Evolutionary conservation across 495 filamentous ascomycete genomes (phyloP).

Genomic region (Aspergillus campestris): DNA sequence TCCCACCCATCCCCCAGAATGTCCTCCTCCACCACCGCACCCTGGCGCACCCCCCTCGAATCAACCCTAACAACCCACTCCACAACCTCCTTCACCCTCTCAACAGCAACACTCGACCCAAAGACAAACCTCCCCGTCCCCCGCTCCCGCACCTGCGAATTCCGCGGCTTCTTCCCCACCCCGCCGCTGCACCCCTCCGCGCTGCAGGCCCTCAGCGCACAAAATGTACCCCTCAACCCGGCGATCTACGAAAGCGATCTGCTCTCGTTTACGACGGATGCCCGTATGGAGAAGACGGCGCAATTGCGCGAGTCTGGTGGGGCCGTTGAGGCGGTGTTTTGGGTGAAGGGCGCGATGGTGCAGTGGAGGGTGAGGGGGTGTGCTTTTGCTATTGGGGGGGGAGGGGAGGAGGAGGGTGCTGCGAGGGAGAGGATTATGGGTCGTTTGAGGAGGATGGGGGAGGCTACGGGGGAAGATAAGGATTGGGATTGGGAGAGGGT

Average conservation of each 20-base stretch:
- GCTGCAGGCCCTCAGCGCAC: slow-evolving; percentile 57
- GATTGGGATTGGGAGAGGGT: slow-evolving; percentile 66
- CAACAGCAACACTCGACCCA: slow-evolving; percentile 48
- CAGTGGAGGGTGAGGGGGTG: slow-evolving; percentile 81
- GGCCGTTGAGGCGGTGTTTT: slow-evolving; percentile 75
- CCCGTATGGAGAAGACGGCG: slow-evolving; percentile 70
- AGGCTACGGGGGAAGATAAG: slow-evolving; percentile 11
- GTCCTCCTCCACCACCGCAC: slow-evolving; percentile 28
- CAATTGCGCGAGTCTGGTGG: slow-evolving; percentile 53
- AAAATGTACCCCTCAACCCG: slow-evolving; percentile 49
- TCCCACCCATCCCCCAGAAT: background rate
- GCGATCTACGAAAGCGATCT: slow-evolving; percentile 62
- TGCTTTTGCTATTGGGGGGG: slow-evolving; percentile 58
- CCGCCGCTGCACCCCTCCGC: slow-evolving; percentile 41
- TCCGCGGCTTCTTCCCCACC: slow-evolving; percentile 72
- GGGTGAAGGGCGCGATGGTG: slow-evolving; percentile 57
- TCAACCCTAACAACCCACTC: slow-evolving; percentile 52
- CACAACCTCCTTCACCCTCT: slow-evolving; percentile 67
- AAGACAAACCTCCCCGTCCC: slow-evolving; percentile 35
- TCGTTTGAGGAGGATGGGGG: slow-evolving; percentile 18
- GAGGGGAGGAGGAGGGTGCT: slow-evolving; percentile 35
- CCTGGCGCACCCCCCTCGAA: slow-evolving; percentile 63
- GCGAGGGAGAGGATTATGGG: slow-evolving; percentile 15
- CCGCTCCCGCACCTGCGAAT: slow-evolving; percentile 58
- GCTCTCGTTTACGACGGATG: slow-evolving; percentile 78